phyloP scores from a whole-genome alignment of 2,329 filamentous ascomycete species.

The Stachybotrys elegans region DNA sequence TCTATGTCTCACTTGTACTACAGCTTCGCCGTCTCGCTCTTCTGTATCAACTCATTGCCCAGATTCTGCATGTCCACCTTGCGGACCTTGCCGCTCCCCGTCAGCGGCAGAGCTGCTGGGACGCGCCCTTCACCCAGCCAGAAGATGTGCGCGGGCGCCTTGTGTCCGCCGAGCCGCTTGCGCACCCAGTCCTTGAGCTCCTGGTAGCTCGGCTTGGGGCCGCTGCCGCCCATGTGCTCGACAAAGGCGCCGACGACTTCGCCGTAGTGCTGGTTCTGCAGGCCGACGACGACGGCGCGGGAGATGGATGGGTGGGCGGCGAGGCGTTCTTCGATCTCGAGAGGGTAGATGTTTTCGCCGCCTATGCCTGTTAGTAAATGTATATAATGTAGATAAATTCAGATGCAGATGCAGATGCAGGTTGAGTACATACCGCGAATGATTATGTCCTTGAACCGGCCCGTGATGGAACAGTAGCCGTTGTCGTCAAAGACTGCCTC shows the following conservation, averaged over 20 bases:
- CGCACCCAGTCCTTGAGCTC: constrained; percentile 61
- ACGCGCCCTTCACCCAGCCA: constrained; percentile 63
- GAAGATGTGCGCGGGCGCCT: constrained; percentile 69
- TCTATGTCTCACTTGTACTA: constrained; percentile 19
- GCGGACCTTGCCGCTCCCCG: constrained; percentile 67
- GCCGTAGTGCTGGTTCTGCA: constrained; percentile 66
- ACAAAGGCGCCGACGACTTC: constrained; percentile 68
- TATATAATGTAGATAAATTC: constrained; percentile 12
- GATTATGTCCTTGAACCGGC: constrained; percentile 75
- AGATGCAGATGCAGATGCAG: background rate
- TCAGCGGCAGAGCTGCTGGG: constrained; percentile 53
- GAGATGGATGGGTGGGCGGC: constrained; percentile 56
- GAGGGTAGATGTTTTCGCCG: constrained; percentile 68
- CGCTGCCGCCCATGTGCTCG: constrained; percentile 28
- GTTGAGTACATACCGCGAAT: constrained; percentile 51
- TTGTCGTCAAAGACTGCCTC: constrained; percentile 62
- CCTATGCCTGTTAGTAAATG: no score
- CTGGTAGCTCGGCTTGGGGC: constrained; percentile 38
- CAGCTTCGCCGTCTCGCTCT: constrained; percentile 37
- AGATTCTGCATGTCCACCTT: constrained; percentile 59
- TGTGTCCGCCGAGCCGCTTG: constrained; percentile 57
- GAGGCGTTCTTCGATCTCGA: constrained; percentile 73
- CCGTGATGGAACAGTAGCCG: constrained; percentile 69
- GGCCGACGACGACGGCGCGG: constrained; percentile 64
- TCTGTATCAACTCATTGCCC: constrained; percentile 48